A percentile compares a stretch with the other conserved stretches of the same genome.
Evolutionary conservation across 2,329 filamentous ascomycete species (phyloP).

Genomic region (Beauveria brongniartii): DNA sequence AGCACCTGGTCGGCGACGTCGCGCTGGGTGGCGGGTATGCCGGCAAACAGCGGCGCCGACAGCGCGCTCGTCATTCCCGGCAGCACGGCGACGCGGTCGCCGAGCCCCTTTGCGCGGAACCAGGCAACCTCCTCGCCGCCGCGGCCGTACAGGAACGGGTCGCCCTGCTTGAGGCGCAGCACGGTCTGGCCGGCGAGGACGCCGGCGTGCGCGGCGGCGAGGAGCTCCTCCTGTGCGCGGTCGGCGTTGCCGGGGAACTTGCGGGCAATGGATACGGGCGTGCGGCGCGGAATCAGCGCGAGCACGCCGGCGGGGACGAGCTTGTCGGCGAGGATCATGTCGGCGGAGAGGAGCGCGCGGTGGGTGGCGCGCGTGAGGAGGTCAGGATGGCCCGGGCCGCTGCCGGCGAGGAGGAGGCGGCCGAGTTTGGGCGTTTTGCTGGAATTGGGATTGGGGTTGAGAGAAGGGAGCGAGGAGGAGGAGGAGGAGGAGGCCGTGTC

Average conservation of each 20-base stretch:
- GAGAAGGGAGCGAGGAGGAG: slow-evolving; percentile 16
- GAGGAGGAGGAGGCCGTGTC: slow-evolving; percentile 18
- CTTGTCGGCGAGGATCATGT: slow-evolving; percentile 79
- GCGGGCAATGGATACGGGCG: slow-evolving; percentile 81
- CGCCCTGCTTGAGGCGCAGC: slow-evolving; percentile 87
- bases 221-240: slow-evolving; percentile 81
- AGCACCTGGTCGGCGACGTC: slow-evolving; percentile 87
- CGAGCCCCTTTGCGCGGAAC: slow-evolving; percentile 65
- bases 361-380: slow-evolving; percentile 77
- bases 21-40: slow-evolving; percentile 80
- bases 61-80: slow-evolving; percentile 88
- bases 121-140: slow-evolving; percentile 88
- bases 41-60: slow-evolving; percentile 79
- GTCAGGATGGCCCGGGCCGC: slow-evolving; percentile 86
- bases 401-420: slow-evolving; percentile 80
- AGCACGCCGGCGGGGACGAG: slow-evolving; percentile 78
- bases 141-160: slow-evolving; percentile 92
- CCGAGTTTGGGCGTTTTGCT: slow-evolving; percentile 36
- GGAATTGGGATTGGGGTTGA: not conserved
- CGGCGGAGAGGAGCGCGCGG: slow-evolving; percentile 65
- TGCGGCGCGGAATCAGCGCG: slow-evolving; percentile 82
- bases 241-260: slow-evolving; percentile 98
- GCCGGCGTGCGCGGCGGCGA: slow-evolving; percentile 67
- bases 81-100: slow-evolving; percentile 58
- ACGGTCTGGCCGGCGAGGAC: slow-evolving; percentile 63